These are phyloP conservation scores for Chaetoceros muelleri DNA, from an alignment of 108 stramenopile genomes.

Conservation along the genomic window DNA sequence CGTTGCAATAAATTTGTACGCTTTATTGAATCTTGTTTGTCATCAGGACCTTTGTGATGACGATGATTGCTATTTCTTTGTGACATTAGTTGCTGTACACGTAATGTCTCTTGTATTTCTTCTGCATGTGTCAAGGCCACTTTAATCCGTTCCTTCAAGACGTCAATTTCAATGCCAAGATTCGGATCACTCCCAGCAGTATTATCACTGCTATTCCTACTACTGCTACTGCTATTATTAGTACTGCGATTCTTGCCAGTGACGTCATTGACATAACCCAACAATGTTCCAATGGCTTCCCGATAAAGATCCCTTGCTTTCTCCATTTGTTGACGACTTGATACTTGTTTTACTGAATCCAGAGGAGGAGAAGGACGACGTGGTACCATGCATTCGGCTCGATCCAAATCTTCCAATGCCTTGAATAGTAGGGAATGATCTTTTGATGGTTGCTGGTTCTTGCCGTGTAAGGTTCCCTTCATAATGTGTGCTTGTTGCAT, in stretches of 20 bases:
- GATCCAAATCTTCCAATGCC: background rate
- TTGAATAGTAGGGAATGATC: background rate
- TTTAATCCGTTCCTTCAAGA: constrained; percentile 12
- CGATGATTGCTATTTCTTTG: too few species aligned
- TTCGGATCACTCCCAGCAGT: background rate
- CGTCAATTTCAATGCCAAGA: background rate
- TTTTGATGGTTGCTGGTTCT: too few species aligned
- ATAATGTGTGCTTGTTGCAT: too few species aligned
- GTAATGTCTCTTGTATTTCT: constrained; percentile 14
- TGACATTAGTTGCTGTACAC: background rate
- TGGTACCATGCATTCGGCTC: background rate
- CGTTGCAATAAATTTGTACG: background rate
- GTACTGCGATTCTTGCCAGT: too few species aligned
- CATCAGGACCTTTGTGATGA: too few species aligned
- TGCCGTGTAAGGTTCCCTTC: too few species aligned
- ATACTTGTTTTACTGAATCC: too few species aligned
- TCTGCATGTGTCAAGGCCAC: constrained; percentile 33
- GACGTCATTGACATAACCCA: background rate
- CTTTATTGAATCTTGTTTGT: background rate
- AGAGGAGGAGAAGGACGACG: too few species aligned
- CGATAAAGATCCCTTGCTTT: background rate
- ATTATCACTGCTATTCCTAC: too few species aligned
- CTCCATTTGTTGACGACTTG: background rate
- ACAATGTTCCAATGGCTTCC: background rate
- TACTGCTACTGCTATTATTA: too few species aligned